Base-by-base conservation (phyloP, 1,284 basidiomycete species). In the Agaricales sp. region DNA sequence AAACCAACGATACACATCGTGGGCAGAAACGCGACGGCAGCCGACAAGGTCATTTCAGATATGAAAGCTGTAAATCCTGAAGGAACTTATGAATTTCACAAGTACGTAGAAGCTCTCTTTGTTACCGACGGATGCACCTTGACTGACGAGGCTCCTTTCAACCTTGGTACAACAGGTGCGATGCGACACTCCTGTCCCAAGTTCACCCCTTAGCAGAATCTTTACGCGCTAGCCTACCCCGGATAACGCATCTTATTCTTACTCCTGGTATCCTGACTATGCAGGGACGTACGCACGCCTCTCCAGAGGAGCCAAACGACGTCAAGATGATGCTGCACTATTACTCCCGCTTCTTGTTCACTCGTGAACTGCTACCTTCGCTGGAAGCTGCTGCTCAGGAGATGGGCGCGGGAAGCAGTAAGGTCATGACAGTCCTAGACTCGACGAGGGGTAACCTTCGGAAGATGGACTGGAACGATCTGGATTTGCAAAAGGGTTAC, bases 271-370 rank as follows among this genome's bases (percentile, higher is more conserved):
- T 48, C n/a, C 18, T 39, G 16, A 38, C 26, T 21, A 37, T 22
- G n/a, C 19, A 41, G 19, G 26, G 35, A 13, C 46, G 46, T 20
- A 48, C 21, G 14, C 22, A n/a, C 12, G 26, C 35, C 12, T 16
- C 39, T 41, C 39, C 39, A 41, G 20, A 19, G 13, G 46, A 41
- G 19, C 22, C 22, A 13, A 46, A 22, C 18, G 46, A 48, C 22
- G 16, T 20, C 30, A 48, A 48, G 21, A 20, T 48, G 46, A 30
- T 25, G 21, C 20, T 48, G 30, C 46, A 48, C 18, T 48, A 48
- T 21, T 48, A 48, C n/a, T 16, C 46, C n/a, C 26, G 46, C n/a
- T 48, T 48, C 21, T 16, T 30, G 6, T 48, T 41, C 46, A 39
- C 35, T 12, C 37, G 26, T 39, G 46, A 41, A 18, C 46, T 48